Base-by-base conservation (phyloP, 2,329 filamentous ascomycete genomes). In the Aspergillus thermomutatus region DNA sequence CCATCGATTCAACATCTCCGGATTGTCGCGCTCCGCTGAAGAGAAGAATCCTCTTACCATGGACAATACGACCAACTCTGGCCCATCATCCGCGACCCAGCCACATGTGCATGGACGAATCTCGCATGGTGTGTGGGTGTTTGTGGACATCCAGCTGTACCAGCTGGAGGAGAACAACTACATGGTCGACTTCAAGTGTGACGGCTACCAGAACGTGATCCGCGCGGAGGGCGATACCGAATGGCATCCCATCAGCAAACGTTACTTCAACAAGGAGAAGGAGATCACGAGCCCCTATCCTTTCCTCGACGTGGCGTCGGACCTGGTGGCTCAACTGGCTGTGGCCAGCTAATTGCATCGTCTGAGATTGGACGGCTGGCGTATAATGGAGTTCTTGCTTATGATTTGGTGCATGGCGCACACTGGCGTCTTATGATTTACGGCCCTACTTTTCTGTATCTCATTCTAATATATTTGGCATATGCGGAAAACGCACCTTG, bases 111-210 rank as follows among this genome's bases (percentile, higher is more conserved):
- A 78, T 11, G 72, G 79, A 48, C 69, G 77, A 1, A 71, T 76
- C 3, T 79, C 84, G 52, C 85, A 91, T 61, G 89, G 89, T 54
- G 87, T 95, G n/a, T 93, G 90, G 71, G 89, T 97, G 68, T 94
- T 96, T 71, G 86, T 99, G 72, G 92, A 96, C 63, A 97, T 99
- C 61, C 94, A 97, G 72, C 87, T 97, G 52, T 97, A 97, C 75
- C 89, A 92, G 70, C 92, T 97, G 80, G 93, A 97, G 73, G 86
- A 87, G 56, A 89, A 90, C 54, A 93, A 94, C 63, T 97, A 93
- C 74, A 87, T 99, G 60, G 94, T 99, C 50, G 94, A 99, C 73
- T 99, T 99, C 81, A 97, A 97, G 73, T 97, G 93, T 73, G 92
- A 94, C 14, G 94, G 94, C 21, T 99, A 99, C 76, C 94, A 99